These are phyloP conservation scores for Cyclotella choctawhatcheeana DNA, from an alignment of 108 stramenopile species.

Conservation along the genomic window DNA sequence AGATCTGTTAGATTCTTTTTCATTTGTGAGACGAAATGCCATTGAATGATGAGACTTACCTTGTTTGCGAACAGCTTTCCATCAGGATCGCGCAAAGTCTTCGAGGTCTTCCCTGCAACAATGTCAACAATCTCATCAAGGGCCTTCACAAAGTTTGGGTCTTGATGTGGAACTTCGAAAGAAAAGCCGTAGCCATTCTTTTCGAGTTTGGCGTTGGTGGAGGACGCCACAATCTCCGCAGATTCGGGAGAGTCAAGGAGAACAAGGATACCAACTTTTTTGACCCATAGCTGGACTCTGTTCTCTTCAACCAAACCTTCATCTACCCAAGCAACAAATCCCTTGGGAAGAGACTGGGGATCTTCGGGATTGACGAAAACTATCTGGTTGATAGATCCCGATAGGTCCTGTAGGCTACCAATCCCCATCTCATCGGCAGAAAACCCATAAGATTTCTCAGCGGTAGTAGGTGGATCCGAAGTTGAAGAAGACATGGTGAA, in stretches of 20 bases:
- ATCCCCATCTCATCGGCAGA: background rate
- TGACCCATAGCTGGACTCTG: background rate
- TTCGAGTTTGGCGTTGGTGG: slow-evolving; percentile 4
- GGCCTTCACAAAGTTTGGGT: slow-evolving; percentile 1
- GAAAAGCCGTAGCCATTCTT: slow-evolving; percentile 5
- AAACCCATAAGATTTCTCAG: background rate
- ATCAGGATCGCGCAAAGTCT: background rate
- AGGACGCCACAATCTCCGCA: background rate
- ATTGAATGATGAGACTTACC: background rate
- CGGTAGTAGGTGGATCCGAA: background rate
- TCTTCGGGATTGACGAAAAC: background rate
- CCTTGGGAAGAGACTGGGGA: slow-evolving; percentile 1
- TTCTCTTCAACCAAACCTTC: background rate
- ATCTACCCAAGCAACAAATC: slow-evolving; percentile 11
- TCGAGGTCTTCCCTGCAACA: background rate
- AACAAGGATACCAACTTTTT: slow-evolving; percentile 4
- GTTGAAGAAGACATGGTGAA: no score
- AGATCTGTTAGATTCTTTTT: no score
- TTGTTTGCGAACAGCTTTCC: background rate
- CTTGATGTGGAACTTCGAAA: slow-evolving; percentile 1
- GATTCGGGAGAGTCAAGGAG: background rate
- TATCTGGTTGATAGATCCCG: background rate
- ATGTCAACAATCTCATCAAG: slow-evolving; percentile 2
- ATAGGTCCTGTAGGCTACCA: background rate
- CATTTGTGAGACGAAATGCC: background rate